Evolutionary conservation across 371 early-diverging fungal species (phyloP).

Genomic region (Mucor racemosus): DNA sequence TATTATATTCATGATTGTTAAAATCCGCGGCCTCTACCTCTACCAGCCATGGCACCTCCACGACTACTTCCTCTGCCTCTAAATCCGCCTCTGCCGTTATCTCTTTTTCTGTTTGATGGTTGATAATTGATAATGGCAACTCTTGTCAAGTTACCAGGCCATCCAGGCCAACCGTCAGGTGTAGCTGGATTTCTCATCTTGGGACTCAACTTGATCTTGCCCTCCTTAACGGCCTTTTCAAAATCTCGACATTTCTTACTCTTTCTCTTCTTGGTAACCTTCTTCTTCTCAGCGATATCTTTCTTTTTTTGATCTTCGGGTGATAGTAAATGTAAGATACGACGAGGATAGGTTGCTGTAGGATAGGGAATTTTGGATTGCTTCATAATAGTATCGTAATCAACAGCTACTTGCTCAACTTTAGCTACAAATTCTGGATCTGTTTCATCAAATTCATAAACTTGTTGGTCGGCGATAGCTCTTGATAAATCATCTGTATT

Average conservation of each 20-base stretch:
- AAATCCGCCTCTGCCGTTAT: constrained; percentile 5
- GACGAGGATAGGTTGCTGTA: constrained; percentile 8
- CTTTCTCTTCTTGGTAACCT: constrained; percentile 34
- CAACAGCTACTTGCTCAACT: constrained; percentile 30
- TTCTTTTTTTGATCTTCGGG: constrained; percentile 18
- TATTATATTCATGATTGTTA: neutral
- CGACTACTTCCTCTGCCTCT: constrained; percentile 10
- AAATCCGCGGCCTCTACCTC: constrained; percentile 7
- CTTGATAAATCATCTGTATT: constrained; percentile 29
- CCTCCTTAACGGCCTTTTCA: constrained; percentile 42
- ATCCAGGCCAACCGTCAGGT: constrained; percentile 54
- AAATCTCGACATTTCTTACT: constrained; percentile 53
- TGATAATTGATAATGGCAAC: constrained; percentile 37
- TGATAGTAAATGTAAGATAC: constrained; percentile 31
- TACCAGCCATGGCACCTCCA: neutral
- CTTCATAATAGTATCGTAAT: constrained; percentile 29
- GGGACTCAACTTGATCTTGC: constrained; percentile 29
- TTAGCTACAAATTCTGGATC: constrained; percentile 39
- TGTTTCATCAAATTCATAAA: constrained; percentile 46
- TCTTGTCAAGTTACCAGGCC: constrained; percentile 46
- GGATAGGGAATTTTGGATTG: constrained; percentile 5
- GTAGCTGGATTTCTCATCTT: constrained; percentile 44
- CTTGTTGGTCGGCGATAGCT: constrained; percentile 34
- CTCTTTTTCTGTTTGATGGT: neutral
- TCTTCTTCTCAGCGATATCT: constrained; percentile 8